Percentiles rank a stretch among this genome's conserved stretches.
phyloP scores from a whole-genome alignment of 345 rosid species.

The Hibiscus tridactylites region DNA sequence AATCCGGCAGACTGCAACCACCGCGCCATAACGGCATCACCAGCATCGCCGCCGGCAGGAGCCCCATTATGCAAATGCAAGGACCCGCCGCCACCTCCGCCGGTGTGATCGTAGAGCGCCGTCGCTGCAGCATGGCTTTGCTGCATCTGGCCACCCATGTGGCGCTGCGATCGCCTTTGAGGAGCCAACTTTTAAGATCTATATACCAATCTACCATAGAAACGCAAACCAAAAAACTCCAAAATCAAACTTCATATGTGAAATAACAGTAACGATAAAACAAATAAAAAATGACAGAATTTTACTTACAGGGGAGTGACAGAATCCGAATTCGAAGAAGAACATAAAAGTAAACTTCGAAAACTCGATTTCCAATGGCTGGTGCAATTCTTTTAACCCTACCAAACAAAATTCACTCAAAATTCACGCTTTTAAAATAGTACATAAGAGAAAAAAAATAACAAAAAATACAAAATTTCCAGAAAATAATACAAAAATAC shows the following conservation, averaged over 20 bases:
- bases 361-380: constrained; percentile 11
- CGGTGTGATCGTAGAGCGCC: constrained; percentile 60
- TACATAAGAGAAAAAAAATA: background rate
- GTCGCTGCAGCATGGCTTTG: constrained; percentile 83
- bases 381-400: constrained; percentile 8
- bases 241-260: constrained; percentile 1
- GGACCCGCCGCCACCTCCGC: constrained; percentile 29
- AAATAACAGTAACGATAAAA: background rate
- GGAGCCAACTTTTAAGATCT: constrained; percentile 99
- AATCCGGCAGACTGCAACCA: constrained; percentile 98
- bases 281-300: background rate
- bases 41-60: constrained; percentile 60
- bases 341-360: constrained; percentile 31
- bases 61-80: constrained; percentile 57
- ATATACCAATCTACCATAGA: constrained; percentile 33
- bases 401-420: background rate
- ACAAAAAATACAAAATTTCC: background rate
- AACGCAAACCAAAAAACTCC: background rate
- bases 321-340: constrained; percentile 40
- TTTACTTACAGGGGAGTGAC: constrained; percentile 46
- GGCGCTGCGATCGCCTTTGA: constrained; percentile 99
- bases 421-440: background rate
- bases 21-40: constrained; percentile 98
- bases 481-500: background rate
- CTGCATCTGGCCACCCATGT: constrained; percentile 99